Conservation (phyloP, 768 basidiomycete genomes). For the Auriscalpium microsporum region DNA sequence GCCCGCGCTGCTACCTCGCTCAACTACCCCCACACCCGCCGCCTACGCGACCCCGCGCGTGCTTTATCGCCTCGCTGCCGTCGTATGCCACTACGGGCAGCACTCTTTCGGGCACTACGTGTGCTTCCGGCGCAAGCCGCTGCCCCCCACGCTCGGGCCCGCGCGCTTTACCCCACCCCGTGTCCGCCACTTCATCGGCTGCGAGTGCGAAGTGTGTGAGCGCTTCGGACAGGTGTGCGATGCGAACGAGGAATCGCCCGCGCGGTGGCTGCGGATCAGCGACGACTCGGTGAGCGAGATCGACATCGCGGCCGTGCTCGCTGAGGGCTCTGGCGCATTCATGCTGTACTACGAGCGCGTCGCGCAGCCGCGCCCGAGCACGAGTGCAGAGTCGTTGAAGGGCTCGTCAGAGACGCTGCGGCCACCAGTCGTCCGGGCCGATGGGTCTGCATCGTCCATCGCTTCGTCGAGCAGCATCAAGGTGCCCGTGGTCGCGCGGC, state of each 20-base stretch:
- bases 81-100: slow-evolving; percentile 89
- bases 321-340: slow-evolving; percentile 72
- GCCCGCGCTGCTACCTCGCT: slow-evolving; percentile 36
- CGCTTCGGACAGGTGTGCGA: slow-evolving; percentile 51
- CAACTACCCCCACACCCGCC: slow-evolving; percentile 49
- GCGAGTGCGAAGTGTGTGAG: slow-evolving; percentile 38
- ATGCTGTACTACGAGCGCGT: slow-evolving; percentile 93
- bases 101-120: slow-evolving; percentile 95
- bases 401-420: slow-evolving; percentile 62
- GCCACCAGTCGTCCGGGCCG: slow-evolving; percentile 26
- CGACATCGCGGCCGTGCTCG: slow-evolving; percentile 63
- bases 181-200: slow-evolving; percentile 34
- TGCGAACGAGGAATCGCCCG: slow-evolving; percentile 32
- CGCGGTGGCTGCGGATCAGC: slow-evolving; percentile 79
- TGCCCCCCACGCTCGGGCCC: slow-evolving; percentile 29
- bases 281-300: slow-evolving; percentile 77
- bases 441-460: neutral
- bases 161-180: slow-evolving; percentile 34
- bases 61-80: slow-evolving; percentile 78
- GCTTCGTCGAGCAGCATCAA: neutral
- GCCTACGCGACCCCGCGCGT: slow-evolving; percentile 37
- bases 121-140: slow-evolving; percentile 80
- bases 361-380: neutral
- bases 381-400: slow-evolving; percentile 25
- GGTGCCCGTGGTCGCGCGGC: slow-evolving; percentile 11